phyloP scores from a whole-genome alignment of 768 basidiomycete genomes.

The Amanita thiersii region DNA sequence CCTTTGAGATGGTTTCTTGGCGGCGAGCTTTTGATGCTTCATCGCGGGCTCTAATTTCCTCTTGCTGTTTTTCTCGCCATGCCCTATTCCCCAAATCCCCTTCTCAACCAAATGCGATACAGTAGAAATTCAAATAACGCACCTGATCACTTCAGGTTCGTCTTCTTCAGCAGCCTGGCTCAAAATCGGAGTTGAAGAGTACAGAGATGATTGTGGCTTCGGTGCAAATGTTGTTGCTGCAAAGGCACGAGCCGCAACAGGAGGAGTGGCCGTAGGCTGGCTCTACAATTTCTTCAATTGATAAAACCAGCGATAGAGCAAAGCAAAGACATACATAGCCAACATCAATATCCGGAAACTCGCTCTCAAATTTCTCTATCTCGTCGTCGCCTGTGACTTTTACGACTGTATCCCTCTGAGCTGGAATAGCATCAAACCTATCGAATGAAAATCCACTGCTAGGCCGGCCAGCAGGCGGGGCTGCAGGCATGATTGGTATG shows the following conservation, averaged over 20 bases:
- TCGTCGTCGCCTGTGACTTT: constrained; percentile 83
- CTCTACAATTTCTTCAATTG: not conserved
- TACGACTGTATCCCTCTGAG: constrained; percentile 39
- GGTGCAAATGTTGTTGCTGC: constrained; percentile 59
- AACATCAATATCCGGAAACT: constrained; percentile 76
- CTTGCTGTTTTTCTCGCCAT: constrained; percentile 84
- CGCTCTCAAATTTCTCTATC: constrained; percentile 76
- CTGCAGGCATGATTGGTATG: constrained; percentile 32
- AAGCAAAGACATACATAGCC: too few species aligned
- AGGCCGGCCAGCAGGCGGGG: constrained; percentile 20
- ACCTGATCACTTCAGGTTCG: constrained; percentile 86
- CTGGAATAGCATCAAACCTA: constrained; percentile 47
- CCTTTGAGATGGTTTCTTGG: constrained; percentile 77
- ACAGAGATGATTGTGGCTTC: constrained; percentile 63
- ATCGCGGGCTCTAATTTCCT: constrained; percentile 78
- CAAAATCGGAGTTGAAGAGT: constrained; percentile 67
- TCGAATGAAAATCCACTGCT: constrained; percentile 56
- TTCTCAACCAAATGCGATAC: constrained; percentile 1
- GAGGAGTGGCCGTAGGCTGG: constrained; percentile 22
- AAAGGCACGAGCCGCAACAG: constrained; percentile 31
- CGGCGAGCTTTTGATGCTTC: constrained; percentile 68
- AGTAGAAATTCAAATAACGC: constrained; percentile 15
- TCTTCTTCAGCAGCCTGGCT: constrained; percentile 64
- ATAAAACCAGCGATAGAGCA: constrained; percentile 7
- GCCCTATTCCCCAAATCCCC: constrained; percentile 33